phyloP scores from a whole-genome alignment of 352 stramenopile genomes.

The Hyaloperonospora brassicae region DNA sequence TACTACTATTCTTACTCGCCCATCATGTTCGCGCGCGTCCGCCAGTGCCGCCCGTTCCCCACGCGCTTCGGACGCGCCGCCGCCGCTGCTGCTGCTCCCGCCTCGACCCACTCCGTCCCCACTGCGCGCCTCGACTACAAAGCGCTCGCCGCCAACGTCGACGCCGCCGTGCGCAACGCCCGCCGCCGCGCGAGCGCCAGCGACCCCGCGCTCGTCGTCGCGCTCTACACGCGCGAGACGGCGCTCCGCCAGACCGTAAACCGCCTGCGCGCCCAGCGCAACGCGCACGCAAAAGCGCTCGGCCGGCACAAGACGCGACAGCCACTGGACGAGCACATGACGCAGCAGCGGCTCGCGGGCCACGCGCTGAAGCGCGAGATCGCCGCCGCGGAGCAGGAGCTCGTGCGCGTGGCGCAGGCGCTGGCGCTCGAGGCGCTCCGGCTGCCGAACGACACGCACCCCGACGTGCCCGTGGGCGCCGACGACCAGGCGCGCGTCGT shows the following conservation, averaged over 20 bases:
- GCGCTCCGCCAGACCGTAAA: conserved; percentile 52
- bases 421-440: conserved; percentile 66
- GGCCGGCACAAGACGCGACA: conserved; percentile 37
- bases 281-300: conserved; percentile 55
- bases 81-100: conserved; percentile 14
- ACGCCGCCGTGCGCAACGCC: conserved; percentile 46
- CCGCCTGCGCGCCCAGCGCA: conserved; percentile 54
- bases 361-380: conserved; percentile 57
- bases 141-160: conserved; percentile 51
- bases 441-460: conserved; percentile 72
- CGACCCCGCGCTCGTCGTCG: conserved; percentile 51
- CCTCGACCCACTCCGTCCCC: conserved; percentile 36
- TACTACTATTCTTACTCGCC: background rate
- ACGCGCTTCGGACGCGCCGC: background rate
- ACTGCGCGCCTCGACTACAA: conserved; percentile 74
- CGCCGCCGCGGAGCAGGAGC: conserved; percentile 28
- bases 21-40: conserved; percentile 12
- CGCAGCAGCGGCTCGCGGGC: conserved; percentile 30
- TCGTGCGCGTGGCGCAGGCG: conserved; percentile 34
- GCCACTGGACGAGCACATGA: conserved; percentile 11
- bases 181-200: conserved; percentile 59
- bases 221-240: conserved; percentile 54
- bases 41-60: background rate
- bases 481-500: conserved; percentile 53
- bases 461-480: conserved; percentile 49